phyloP scores from a whole-genome alignment of 257 asterid species.

The Anisodus tanguticus region DNA sequence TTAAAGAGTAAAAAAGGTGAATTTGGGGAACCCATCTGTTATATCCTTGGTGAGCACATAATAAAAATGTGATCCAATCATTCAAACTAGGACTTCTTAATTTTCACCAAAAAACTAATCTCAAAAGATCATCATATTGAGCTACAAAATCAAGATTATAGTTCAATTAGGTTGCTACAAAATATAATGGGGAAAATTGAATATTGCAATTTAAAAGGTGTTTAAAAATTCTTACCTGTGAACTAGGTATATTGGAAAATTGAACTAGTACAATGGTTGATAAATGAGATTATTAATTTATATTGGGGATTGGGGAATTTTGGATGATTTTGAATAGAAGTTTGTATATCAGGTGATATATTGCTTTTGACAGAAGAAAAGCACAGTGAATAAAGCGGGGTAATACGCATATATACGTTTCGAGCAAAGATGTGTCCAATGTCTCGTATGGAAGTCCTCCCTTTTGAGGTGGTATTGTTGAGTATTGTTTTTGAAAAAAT shows the following conservation, averaged over 20 bases:
- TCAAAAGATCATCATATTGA: not conserved
- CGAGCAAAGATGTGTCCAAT: not conserved
- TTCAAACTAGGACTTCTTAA: not conserved
- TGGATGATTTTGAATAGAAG: conserved; percentile 1
- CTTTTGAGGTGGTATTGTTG: not conserved
- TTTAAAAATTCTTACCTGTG: not conserved
- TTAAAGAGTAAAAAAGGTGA: not conserved
- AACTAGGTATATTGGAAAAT: not conserved
- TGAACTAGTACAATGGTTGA: not conserved
- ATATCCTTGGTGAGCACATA: too few relatives aligned
- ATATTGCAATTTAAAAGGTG: too few relatives aligned
- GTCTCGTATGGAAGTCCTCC: not conserved
- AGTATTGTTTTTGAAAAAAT: not conserved
- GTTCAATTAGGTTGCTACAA: not conserved
- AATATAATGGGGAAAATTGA: too few relatives aligned
- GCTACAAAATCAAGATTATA: not conserved
- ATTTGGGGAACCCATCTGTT: not conserved
- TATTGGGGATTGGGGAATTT: not conserved
- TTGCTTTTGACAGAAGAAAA: conserved; percentile 16
- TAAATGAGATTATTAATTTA: not conserved
- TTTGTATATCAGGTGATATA: not conserved
- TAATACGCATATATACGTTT: not conserved
- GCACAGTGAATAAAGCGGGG: not conserved
- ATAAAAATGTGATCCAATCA: too few relatives aligned
- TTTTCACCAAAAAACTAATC: not conserved